Evolutionary conservation across 495 filamentous ascomycete genomes (phyloP), one percentile per base, ranked within the genome.

Genomic region (Bacidia gigantensis): DNA sequence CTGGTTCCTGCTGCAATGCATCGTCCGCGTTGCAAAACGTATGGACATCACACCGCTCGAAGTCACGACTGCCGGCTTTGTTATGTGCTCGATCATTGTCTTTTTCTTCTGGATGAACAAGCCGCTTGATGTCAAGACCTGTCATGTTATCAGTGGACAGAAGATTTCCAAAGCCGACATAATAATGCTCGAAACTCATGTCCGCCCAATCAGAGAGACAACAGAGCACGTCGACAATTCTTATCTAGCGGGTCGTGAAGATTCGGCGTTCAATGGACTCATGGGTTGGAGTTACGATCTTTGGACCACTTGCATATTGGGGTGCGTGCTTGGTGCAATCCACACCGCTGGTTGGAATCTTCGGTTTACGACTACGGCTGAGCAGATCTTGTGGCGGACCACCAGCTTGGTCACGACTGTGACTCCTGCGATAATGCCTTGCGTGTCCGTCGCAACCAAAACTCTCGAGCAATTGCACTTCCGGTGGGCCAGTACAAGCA

Each of bases 71-170:
- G 29, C 61, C 7, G 60, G 60, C 21, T 66, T 67, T 53, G 54
- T 64, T 5, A 35, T 62, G 21, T 67, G 57, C 46, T 59, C 52
- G 10, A 18, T 57, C 10, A 42, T 56, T 1, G 65, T 64, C 1
- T 51, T 56, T n/a, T 61, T 56, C 42, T 64, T 62, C 47, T 69
- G 67, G 67, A 51, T 50, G 10, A 41, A 62, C 24, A 67, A 70
- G 45, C 66, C 67, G 26, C 56, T 60, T 51, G 61, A 65, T 40
- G 62, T 54, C 10, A n/a, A 42, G 3, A 39, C 5, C 18, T 17
- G 58, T 50, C 67, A 64, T 43, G 50, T 63, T 11, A 47, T 49
- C 2, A 49, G 22, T 12, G 26, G 25, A 46, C 20, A 44, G 49
- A n/a, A n/a, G n/a, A n/a, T n/a, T n/a, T n/a, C n/a, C 18, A 32